These are phyloP conservation scores for Metschnikowia lunata DNA, from an alignment of 805 yeast genomes.

Conservation along the genomic window DNA sequence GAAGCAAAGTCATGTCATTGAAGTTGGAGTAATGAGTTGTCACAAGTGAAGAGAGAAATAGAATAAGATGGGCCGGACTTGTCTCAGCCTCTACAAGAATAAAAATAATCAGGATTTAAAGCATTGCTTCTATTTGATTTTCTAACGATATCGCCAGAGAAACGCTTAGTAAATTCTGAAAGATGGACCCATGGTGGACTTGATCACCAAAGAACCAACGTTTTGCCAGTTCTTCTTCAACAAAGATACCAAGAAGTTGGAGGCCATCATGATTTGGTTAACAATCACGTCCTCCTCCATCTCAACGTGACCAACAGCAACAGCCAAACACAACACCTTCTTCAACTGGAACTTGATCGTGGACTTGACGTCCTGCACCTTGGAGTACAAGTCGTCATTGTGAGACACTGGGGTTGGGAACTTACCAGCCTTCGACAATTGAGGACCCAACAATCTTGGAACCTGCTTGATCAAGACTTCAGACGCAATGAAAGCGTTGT, in stretches of 20 bases:
- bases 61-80: neutral
- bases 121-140: constrained; percentile 2
- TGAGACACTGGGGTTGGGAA: constrained; percentile 99
- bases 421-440: constrained; percentile 99
- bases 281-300: constrained; percentile 96
- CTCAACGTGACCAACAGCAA: constrained; percentile 99
- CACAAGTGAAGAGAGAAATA: neutral
- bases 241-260: constrained; percentile 98
- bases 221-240: constrained; percentile 99
- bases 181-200: constrained; percentile 99
- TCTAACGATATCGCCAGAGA: neutral
- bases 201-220: constrained; percentile 98
- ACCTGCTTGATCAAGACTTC: constrained; percentile 99
- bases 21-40: neutral
- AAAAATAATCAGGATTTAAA: neutral
- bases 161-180: constrained; percentile 90
- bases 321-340: constrained; percentile 99
- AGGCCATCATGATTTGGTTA: constrained; percentile 97
- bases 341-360: constrained; percentile 99
- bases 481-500: constrained; percentile 99
- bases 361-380: constrained; percentile 96
- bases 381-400: constrained; percentile 93
- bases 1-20: constrained; percentile 1
- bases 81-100: neutral
- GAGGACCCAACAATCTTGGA: constrained; percentile 99